phyloP scores from a whole-genome alignment of 2,329 filamentous ascomycete genomes.

The Fusarium sp. region DNA sequence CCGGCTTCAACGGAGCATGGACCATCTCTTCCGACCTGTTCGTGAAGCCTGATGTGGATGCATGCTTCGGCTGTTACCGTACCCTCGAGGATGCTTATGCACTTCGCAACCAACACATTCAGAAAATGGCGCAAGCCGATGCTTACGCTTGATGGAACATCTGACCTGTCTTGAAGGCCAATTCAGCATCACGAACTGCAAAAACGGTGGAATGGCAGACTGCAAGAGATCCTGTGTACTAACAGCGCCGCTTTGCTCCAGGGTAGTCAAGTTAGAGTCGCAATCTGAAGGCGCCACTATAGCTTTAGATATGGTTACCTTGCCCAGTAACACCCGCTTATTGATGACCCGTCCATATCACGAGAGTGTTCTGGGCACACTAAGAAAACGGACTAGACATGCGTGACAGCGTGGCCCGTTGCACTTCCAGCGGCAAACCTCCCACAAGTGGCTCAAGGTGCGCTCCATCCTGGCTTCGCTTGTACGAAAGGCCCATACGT shows the following conservation, averaged over 20 bases:
- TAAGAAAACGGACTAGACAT: neutral
- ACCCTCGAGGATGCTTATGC: neutral
- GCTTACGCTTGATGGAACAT: too few relatives aligned
- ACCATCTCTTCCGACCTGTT: neutral
- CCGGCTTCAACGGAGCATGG: neutral
- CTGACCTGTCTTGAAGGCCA: accelerated
- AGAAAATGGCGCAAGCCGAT: neutral
- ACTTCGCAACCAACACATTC: neutral
- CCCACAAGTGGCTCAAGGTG: neutral
- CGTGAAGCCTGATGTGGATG: neutral
- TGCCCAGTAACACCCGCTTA: neutral
- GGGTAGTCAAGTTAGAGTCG: neutral
- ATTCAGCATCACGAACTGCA: neutral
- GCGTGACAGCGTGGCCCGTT: neutral
- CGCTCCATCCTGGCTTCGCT: neutral
- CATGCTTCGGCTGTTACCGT: neutral
- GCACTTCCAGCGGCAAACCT: neutral
- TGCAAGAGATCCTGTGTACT: neutral
- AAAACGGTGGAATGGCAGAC: neutral
- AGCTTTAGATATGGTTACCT: too few relatives aligned
- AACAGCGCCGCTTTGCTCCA: neutral
- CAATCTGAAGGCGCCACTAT: too few relatives aligned
- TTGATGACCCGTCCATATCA: neutral
- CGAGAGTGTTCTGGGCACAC: neutral
- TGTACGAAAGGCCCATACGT: neutral